phyloP scores from a whole-genome alignment of 2,329 filamentous ascomycete species.

The Botrytis tulipae region DNA sequence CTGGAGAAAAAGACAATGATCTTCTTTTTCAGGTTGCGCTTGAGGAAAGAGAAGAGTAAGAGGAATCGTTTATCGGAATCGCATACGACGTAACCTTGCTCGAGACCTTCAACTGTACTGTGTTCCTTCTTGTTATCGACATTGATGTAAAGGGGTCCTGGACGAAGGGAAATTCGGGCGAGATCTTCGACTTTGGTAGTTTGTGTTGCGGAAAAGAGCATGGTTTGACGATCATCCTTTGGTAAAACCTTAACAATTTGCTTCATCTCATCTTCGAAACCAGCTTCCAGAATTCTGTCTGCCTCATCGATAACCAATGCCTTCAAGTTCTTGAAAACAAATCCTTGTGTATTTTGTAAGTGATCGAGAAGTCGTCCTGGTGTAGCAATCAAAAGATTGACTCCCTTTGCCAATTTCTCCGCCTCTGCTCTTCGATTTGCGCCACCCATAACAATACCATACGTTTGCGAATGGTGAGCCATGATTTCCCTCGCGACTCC shows the following conservation, averaged over 20 bases:
- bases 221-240: slow-evolving; percentile 83
- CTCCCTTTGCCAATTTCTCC: slow-evolving; percentile 89
- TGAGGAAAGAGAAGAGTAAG: slow-evolving; percentile 90
- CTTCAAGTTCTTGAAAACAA: slow-evolving; percentile 89
- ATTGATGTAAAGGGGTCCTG: slow-evolving; percentile 93
- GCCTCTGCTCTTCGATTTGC: slow-evolving; percentile 88
- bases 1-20: slow-evolving; percentile 95
- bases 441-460: slow-evolving; percentile 93
- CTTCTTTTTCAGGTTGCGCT: slow-evolving; percentile 84
- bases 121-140: slow-evolving; percentile 88
- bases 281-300: slow-evolving; percentile 92
- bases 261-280: slow-evolving; percentile 98
- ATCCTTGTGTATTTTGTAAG: slow-evolving; percentile 85
- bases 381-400: slow-evolving; percentile 92
- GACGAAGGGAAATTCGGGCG: slow-evolving; percentile 85
- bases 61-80: slow-evolving; percentile 93
- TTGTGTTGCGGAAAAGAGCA: slow-evolving; percentile 98
- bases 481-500: slow-evolving; percentile 92
- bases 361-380: slow-evolving; percentile 92
- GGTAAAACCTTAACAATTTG: slow-evolving; percentile 94
- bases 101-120: slow-evolving; percentile 87
- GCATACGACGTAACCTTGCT: slow-evolving; percentile 94
- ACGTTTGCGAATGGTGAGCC: slow-evolving; percentile 90
- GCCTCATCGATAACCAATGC: slow-evolving; percentile 95
- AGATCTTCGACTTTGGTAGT: slow-evolving; percentile 98